Percentiles rank a stretch among this genome's conserved stretches.
These are phyloP conservation scores for Drosera spatulata DNA, from an alignment of 179 eudicot species.

Conservation along the genomic window DNA sequence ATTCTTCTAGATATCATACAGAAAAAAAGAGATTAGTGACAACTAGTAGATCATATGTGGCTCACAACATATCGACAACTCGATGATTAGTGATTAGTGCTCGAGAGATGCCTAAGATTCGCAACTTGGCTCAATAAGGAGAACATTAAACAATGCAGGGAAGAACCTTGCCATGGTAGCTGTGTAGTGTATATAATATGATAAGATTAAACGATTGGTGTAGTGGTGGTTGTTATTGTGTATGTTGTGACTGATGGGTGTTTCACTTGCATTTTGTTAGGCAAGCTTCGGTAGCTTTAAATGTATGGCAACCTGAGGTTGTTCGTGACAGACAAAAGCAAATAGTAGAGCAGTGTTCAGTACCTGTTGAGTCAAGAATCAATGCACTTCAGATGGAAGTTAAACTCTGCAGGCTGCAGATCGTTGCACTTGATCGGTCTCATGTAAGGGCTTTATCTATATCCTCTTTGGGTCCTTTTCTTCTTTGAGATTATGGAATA, in stretches of 20 bases:
- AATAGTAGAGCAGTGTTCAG: slow-evolving; percentile 66
- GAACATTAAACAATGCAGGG: no score
- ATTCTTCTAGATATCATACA: no score
- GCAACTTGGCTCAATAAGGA: no score
- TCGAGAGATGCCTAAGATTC: no score
- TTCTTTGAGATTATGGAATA: background rate
- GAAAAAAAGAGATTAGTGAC: no score
- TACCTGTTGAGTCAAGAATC: slow-evolving; percentile 60
- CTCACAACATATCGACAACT: no score
- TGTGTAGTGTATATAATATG: no score
- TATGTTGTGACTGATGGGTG: background rate
- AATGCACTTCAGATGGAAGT: slow-evolving; percentile 75
- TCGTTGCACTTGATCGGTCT: slow-evolving; percentile 40
- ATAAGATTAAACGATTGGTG: no score
- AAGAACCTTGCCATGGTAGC: no score
- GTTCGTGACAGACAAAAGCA: slow-evolving; percentile 61
- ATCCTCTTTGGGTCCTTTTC: background rate
- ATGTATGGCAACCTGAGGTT: slow-evolving; percentile 91
- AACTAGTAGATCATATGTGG: no score
- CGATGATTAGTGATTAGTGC: no score
- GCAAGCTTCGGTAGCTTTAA: slow-evolving; percentile 74
- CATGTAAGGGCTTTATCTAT: slow-evolving; percentile 33
- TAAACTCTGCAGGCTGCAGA: slow-evolving; percentile 77
- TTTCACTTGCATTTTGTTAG: slow-evolving; percentile 17
- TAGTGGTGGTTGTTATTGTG: no score